Conservation (phyloP, 2,329 filamentous ascomycete species). For the Aspergillus felis region DNA sequence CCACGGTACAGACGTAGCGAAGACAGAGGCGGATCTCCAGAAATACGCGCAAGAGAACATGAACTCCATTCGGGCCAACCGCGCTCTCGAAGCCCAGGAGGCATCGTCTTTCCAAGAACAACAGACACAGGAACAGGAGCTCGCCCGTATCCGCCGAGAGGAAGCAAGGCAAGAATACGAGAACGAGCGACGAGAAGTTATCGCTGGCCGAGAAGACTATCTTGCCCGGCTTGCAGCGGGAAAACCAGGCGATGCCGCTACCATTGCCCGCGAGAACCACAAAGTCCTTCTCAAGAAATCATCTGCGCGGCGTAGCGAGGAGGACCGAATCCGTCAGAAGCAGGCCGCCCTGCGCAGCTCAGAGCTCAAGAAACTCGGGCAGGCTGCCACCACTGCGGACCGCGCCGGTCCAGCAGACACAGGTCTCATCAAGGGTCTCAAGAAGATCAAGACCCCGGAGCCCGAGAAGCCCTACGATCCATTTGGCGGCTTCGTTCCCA, state of each 20-base stretch:
- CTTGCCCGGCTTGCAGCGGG: conserved; percentile 65
- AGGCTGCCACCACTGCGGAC: conserved; percentile 16
- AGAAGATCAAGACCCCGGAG: conserved; percentile 57
- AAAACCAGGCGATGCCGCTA: conserved; percentile 56
- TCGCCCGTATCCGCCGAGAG: conserved; percentile 59
- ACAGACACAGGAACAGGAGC: conserved; percentile 61
- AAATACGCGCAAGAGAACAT: conserved; percentile 71
- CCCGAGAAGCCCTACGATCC: conserved; percentile 80
- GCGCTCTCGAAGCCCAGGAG: conserved; percentile 46
- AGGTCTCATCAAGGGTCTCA: conserved; percentile 73
- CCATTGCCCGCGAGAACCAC: conserved; percentile 50
- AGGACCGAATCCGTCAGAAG: conserved; percentile 46
- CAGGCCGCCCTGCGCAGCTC: conserved; percentile 37
- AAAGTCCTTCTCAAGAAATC: conserved; percentile 69
- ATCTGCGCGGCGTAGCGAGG: conserved; percentile 55
- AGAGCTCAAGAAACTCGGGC: conserved; percentile 26
- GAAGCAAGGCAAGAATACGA: conserved; percentile 65
- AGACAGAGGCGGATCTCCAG: conserved; percentile 56
- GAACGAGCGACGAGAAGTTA: conserved; percentile 62
- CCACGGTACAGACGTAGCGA: conserved; percentile 63
- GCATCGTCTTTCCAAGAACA: conserved; percentile 43
- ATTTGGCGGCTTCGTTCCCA: conserved; percentile 65
- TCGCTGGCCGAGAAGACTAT: conserved; percentile 63
- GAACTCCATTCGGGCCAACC: conserved; percentile 53
- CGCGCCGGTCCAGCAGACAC: conserved; percentile 23